Evolutionary conservation across 139 green algal genomes (phyloP).

Genomic region (Haematococcus sp.): DNA sequence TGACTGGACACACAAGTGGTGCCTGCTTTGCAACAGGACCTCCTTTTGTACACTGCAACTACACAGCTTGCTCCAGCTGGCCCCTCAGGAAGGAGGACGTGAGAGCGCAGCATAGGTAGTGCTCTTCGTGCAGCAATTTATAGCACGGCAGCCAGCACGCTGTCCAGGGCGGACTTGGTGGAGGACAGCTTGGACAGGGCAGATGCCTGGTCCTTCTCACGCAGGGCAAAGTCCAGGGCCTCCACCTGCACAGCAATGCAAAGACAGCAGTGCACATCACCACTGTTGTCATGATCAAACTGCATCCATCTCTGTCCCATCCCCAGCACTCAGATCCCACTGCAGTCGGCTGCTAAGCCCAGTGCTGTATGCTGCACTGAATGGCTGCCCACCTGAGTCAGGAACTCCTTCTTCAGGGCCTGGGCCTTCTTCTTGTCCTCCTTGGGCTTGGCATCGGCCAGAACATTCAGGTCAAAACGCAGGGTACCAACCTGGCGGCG

Average conservation of each 20-base stretch:
- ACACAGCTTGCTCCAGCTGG: neutral
- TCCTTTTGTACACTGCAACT: neutral
- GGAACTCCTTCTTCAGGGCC: constrained; percentile 70
- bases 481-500: constrained; percentile 83
- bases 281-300: too few species aligned
- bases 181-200: constrained; percentile 51
- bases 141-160: constrained; percentile 44
- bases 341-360: too few species aligned
- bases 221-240: constrained; percentile 81
- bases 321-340: too few species aligned
- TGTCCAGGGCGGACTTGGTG: constrained; percentile 62
- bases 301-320: too few species aligned
- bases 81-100: neutral
- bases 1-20: neutral
- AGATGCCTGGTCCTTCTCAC: constrained; percentile 75
- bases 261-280: neutral
- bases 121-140: constrained; percentile 22
- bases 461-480: constrained; percentile 86
- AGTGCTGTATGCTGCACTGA: too few species aligned
- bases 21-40: too few species aligned
- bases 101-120: neutral
- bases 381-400: constrained; percentile 68
- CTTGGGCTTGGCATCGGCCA: constrained; percentile 73
- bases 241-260: constrained; percentile 47
- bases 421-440: constrained; percentile 72